A percentile compares a stretch with the other conserved stretches of the same genome.
phyloP scores from a whole-genome alignment of 306 rosid genomes.

The Morella rubra region DNA sequence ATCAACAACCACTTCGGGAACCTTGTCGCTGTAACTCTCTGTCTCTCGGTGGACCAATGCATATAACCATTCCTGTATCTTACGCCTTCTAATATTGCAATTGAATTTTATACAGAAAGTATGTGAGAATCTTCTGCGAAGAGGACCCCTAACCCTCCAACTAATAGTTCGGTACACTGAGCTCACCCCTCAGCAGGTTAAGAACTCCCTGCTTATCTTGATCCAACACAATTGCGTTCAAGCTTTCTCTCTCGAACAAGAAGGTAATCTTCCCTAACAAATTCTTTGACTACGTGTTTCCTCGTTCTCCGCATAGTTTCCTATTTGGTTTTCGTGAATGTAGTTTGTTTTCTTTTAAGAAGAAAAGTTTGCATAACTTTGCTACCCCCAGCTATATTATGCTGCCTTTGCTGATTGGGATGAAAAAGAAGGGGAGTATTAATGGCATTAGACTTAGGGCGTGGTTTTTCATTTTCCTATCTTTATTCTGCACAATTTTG shows the following conservation, averaged over 20 bases:
- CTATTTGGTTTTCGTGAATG: background rate
- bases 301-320: background rate
- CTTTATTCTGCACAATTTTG: background rate
- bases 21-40: conserved; percentile 59
- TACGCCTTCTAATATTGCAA: background rate
- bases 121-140: conserved; percentile 58
- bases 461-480: background rate
- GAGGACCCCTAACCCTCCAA: conserved; percentile 53
- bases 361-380: too few relatives aligned
- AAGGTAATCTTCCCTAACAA: conserved; percentile 12
- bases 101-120: conserved; percentile 57
- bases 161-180: conserved; percentile 54
- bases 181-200: conserved; percentile 60
- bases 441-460: background rate
- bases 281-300: background rate
- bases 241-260: conserved; percentile 40
- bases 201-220: conserved; percentile 75
- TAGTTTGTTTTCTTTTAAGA: too few relatives aligned
- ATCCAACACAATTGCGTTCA: conserved; percentile 91
- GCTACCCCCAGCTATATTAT: background rate
- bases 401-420: background rate
- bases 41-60: conserved; percentile 2
- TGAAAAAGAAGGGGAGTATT: background rate
- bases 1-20: conserved; percentile 81
- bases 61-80: background rate